phyloP scores from a whole-genome alignment of 2,329 filamentous ascomycete species.

The Decorospora gaudefroyi region DNA sequence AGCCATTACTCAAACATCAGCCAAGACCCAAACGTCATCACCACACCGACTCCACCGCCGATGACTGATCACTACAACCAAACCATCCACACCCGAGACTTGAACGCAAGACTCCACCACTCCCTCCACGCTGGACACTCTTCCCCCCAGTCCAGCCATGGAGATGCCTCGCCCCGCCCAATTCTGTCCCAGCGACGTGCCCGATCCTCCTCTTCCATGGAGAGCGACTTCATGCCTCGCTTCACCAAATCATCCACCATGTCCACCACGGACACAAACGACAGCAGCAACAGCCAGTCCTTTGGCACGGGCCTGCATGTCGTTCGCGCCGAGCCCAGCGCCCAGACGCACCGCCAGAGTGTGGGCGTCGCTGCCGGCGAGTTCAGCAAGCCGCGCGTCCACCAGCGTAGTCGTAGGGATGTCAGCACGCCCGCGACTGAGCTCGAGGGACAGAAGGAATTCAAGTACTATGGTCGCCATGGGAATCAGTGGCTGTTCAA shows the following conservation, averaged over 20 bases:
- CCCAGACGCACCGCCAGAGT: slow-evolving; percentile 19
- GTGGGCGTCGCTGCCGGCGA: slow-evolving; percentile 30
- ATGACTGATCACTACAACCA: slow-evolving; percentile 39
- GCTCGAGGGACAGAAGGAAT: slow-evolving; percentile 28
- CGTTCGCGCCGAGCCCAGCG: slow-evolving; percentile 19
- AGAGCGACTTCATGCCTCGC: slow-evolving; percentile 19
- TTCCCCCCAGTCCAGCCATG: no score
- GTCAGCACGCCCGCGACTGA: slow-evolving; percentile 14
- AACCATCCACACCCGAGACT: slow-evolving; percentile 17
- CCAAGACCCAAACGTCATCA: slow-evolving; percentile 8
- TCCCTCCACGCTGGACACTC: no score
- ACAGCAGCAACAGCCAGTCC: no score
- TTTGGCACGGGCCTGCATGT: slow-evolving; percentile 18
- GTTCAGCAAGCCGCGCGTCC: slow-evolving; percentile 37
- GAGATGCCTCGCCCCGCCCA: slow-evolving; percentile 23
- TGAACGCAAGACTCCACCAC: slow-evolving; percentile 9
- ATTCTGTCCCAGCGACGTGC: slow-evolving; percentile 23
- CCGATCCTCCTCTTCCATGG: slow-evolving; percentile 40
- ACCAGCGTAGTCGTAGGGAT: slow-evolving; percentile 22
- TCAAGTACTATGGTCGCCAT: slow-evolving; percentile 45
- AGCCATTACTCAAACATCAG: slow-evolving; percentile 5
- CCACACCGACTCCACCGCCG: slow-evolving; percentile 23
- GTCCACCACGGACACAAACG: slow-evolving; percentile 27
- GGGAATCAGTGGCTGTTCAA: slow-evolving; percentile 48
- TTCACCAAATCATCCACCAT: slow-evolving; percentile 38